A percentile compares a stretch with the other conserved stretches of the same genome.
Evolutionary conservation across 2,329 filamentous ascomycete genomes (phyloP).

Genomic region (Xylaria hypoxylon): DNA sequence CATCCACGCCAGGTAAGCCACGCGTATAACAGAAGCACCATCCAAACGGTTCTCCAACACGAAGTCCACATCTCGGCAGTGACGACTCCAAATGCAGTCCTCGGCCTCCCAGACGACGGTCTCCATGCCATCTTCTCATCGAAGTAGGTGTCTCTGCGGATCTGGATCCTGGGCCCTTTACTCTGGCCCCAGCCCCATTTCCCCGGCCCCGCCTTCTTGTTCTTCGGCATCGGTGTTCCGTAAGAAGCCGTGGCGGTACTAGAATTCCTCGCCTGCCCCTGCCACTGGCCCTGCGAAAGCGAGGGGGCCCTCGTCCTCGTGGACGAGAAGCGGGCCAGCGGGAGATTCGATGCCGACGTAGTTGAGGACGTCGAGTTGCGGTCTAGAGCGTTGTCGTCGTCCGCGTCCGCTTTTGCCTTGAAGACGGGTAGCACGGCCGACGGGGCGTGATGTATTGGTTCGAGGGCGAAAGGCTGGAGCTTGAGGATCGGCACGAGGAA

Average conservation of each 20-base stretch:
- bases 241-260: background rate
- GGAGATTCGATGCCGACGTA: constrained; percentile 53
- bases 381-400: constrained; percentile 50
- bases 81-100: constrained; percentile 60
- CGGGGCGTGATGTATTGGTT: constrained; percentile 51
- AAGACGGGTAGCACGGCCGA: constrained; percentile 58
- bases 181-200: constrained; percentile 61
- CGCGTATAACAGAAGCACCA: constrained; percentile 72
- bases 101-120: constrained; percentile 43
- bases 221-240: background rate
- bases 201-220: constrained; percentile 39
- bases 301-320: constrained; percentile 46
- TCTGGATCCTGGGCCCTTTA: constrained; percentile 64
- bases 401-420: constrained; percentile 66
- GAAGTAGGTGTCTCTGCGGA: constrained; percentile 60
- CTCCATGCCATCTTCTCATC: constrained; percentile 53
- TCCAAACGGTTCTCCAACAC: constrained; percentile 71
- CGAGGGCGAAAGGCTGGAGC: constrained; percentile 66
- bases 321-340: constrained; percentile 48
- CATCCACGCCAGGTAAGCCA: constrained; percentile 75
- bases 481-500: constrained; percentile 67
- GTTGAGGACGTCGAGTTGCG: constrained; percentile 48
- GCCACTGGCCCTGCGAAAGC: constrained; percentile 44
- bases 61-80: constrained; percentile 71
- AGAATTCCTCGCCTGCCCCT: constrained; percentile 22